phyloP scores from a whole-genome alignment of 257 asterid genomes.

The Solanum etuberosum region DNA sequence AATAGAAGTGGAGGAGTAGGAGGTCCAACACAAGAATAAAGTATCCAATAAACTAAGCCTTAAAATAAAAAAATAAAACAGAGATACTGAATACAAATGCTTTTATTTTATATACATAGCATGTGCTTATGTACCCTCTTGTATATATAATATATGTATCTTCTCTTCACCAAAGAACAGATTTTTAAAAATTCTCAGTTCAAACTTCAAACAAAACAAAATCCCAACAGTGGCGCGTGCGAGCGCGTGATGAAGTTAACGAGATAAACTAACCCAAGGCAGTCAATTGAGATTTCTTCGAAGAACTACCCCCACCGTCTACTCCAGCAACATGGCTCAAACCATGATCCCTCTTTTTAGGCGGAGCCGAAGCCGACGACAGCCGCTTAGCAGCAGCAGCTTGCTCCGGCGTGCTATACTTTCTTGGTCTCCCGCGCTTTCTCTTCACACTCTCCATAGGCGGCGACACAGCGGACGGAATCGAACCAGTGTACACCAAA shows the following conservation, averaged over 20 bases:
- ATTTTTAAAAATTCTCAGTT: background rate
- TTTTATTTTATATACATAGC: background rate
- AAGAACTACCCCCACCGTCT: constrained; percentile 10
- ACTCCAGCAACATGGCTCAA: constrained; percentile 7
- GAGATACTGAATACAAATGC: background rate
- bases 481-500: constrained; percentile 26
- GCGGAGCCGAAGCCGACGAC: constrained; percentile 22
- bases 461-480: constrained; percentile 26
- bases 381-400: constrained; percentile 44
- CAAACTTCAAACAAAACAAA: background rate
- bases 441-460: constrained; percentile 24
- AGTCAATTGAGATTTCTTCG: constrained; percentile 24
- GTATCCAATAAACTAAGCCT: background rate
- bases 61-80: background rate
- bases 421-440: constrained; percentile 43
- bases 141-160: background rate
- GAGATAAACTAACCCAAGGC: constrained; percentile 11
- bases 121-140: background rate
- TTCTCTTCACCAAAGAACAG: background rate
- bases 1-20: background rate
- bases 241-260: background rate
- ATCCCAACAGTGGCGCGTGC: background rate
- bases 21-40: background rate
- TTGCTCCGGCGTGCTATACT: constrained; percentile 35
- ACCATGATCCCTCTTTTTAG: constrained; percentile 21